These are phyloP conservation scores for Microcera coccophila DNA, from an alignment of 2,329 filamentous ascomycete genomes.

Conservation along the genomic window DNA sequence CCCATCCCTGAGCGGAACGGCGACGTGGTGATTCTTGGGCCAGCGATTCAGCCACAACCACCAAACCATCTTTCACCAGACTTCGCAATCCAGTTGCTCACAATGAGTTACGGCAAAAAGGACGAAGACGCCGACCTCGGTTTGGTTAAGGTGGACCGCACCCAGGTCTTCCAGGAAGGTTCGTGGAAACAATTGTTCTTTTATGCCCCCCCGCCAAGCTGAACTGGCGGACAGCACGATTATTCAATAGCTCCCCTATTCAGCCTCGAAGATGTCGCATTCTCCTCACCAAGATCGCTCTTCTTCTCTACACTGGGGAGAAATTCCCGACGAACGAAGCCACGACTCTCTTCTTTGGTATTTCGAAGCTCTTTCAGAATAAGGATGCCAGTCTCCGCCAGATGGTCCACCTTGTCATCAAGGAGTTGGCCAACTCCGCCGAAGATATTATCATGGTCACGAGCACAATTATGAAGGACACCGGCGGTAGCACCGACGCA, in stretches of 20 bases:
- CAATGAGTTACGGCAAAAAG: conserved; percentile 97
- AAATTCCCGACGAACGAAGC: conserved; percentile 96
- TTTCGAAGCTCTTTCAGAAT: conserved; percentile 99
- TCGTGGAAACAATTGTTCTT: conserved; percentile 34
- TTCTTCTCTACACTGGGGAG: conserved; percentile 94
- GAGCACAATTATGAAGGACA: conserved; percentile 99
- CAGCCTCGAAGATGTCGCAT: conserved; percentile 97
- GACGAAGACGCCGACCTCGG: conserved; percentile 94
- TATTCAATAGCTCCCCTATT: conserved; percentile 97
- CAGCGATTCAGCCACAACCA: conserved; percentile 29
- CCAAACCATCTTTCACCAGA: conserved; percentile 33
- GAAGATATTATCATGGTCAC: conserved; percentile 99
- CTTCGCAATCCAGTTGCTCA: conserved; percentile 42
- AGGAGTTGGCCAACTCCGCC: conserved; percentile 91
- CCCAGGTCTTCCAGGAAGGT: conserved; percentile 99
- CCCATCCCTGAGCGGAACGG: conserved; percentile 35
- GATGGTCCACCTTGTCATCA: conserved; percentile 98
- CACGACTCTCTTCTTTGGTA: conserved; percentile 96
- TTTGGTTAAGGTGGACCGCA: conserved; percentile 95
- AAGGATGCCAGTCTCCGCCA: conserved; percentile 97
- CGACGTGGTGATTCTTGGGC: conserved; percentile 39
- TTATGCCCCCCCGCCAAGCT: conserved; percentile 31
- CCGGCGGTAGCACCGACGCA: conserved; percentile 87
- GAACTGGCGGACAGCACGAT: conserved; percentile 63
- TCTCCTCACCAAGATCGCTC: conserved; percentile 92